These are phyloP conservation scores for Geum urbanum DNA, from an alignment of 306 rosid species.

Conservation along the genomic window DNA sequence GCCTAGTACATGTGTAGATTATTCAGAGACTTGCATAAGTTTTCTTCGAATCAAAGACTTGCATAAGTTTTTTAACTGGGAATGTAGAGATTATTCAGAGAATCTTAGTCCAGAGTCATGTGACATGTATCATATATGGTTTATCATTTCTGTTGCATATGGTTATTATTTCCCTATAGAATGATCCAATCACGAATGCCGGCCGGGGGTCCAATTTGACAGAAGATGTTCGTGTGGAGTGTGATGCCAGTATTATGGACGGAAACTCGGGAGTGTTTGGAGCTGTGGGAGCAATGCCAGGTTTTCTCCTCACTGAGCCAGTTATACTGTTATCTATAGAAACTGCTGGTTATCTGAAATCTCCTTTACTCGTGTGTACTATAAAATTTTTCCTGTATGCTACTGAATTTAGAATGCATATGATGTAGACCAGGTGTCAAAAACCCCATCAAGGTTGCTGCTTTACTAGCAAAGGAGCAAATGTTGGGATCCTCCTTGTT, in stretches of 20 bases:
- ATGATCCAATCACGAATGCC: conserved; percentile 81
- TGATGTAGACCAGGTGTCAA: conserved; percentile 85
- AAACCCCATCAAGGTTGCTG: conserved; percentile 87
- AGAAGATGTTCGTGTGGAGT: conserved; percentile 74
- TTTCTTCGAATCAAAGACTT: background rate
- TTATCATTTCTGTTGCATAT: conserved; percentile 3
- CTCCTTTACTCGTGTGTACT: background rate
- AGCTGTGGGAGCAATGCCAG: conserved; percentile 93
- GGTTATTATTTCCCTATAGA: conserved; percentile 37
- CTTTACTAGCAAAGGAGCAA: conserved; percentile 84
- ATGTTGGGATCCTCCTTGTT: conserved; percentile 53
- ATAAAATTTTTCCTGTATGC: too few species aligned
- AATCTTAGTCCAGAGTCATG: background rate
- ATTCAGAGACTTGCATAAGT: too few species aligned
- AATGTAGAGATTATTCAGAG: background rate
- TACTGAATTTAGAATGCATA: conserved; percentile 36
- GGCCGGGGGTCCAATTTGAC: conserved; percentile 96
- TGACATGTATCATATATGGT: too few species aligned
- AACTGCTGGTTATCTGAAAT: conserved; percentile 5
- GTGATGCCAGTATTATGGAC: conserved; percentile 91
- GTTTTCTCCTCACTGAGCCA: conserved; percentile 32
- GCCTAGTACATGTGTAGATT: conserved; percentile 3
- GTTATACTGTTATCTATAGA: conserved; percentile 3
- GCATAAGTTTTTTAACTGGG: background rate
- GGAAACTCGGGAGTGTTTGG: conserved; percentile 81